These are phyloP conservation scores for Paratinospora sagittata DNA, from an alignment of 164 flowering plant genomes.

Conservation along the genomic window DNA sequence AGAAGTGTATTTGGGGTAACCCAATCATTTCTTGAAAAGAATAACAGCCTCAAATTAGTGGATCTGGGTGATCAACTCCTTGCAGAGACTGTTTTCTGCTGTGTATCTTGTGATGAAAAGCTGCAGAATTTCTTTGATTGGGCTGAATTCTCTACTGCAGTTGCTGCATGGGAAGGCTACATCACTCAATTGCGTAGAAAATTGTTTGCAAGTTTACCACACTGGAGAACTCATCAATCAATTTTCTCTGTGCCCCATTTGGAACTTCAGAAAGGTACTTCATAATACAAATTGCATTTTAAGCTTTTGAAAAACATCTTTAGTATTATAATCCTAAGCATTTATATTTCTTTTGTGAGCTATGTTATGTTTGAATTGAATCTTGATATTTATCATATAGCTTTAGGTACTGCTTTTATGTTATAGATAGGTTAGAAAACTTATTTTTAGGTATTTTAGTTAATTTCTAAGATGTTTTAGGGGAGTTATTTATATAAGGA, in stretches of 20 bases:
- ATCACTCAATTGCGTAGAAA: constrained; percentile 28
- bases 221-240: constrained; percentile 49
- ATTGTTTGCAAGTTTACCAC: constrained; percentile 35
- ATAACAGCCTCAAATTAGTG: constrained; percentile 17
- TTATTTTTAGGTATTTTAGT: too few relatives aligned
- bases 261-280: constrained; percentile 3
- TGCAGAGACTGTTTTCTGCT: constrained; percentile 29
- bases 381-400: too few relatives aligned
- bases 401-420: too few relatives aligned
- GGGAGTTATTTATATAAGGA: too few relatives aligned
- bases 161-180: constrained; percentile 57
- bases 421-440: too few relatives aligned
- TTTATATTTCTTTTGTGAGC: not conserved
- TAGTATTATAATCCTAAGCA: not conserved
- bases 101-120: constrained; percentile 2
- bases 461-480: too few relatives aligned
- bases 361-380: not conserved
- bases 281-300: not conserved
- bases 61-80: constrained; percentile 32
- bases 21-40: constrained; percentile 22
- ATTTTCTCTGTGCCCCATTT: constrained; percentile 33
- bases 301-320: not conserved
- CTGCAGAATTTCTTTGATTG: constrained; percentile 27
- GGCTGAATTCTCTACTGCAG: constrained; percentile 37
- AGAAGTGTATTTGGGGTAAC: constrained; percentile 20